Conservation (phyloP, 257 asterid genomes). For the Coffea eugenioides region DNA sequence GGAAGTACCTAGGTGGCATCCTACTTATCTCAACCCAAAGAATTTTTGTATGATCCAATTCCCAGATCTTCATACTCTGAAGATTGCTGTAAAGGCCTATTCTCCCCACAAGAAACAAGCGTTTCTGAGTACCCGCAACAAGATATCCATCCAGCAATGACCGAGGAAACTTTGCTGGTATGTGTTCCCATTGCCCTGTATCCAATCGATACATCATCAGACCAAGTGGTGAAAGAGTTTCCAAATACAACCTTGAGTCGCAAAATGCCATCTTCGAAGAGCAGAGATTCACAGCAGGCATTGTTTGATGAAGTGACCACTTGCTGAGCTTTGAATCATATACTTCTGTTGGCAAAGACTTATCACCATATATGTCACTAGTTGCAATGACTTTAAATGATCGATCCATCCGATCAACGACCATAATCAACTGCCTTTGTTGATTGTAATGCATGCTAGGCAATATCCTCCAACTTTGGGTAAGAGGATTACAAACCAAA, state of each 20-base stretch:
- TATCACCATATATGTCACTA: constrained; percentile 84
- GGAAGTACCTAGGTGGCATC: constrained; percentile 90
- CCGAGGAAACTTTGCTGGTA: constrained; percentile 95
- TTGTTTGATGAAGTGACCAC: constrained; percentile 88
- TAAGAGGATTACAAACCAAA: constrained; percentile 82
- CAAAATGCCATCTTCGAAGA: constrained; percentile 98
- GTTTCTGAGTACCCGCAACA: constrained; percentile 83
- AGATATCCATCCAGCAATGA: constrained; percentile 95
- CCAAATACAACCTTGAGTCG: constrained; percentile 81
- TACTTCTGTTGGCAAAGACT: constrained; percentile 88
- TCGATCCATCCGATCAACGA: constrained; percentile 68
- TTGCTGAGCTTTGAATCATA: constrained; percentile 73
- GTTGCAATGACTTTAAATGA: constrained; percentile 91
- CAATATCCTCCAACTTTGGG: constrained; percentile 84
- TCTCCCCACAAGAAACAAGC: constrained; percentile 88
- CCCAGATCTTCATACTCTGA: constrained; percentile 99
- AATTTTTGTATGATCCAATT: constrained; percentile 76
- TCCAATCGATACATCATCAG: constrained; percentile 88
- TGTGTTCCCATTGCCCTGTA: constrained; percentile 91
- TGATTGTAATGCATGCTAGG: constrained; percentile 92
- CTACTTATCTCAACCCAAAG: constrained; percentile 88
- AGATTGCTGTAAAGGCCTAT: constrained; percentile 87
- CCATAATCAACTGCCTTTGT: constrained; percentile 92
- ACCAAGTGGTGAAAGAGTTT: constrained; percentile 95
- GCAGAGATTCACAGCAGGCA: constrained; percentile 96